Conservation (phyloP, 225 moss, liverwort and hornwort genomes). For the Polytrichum commune region DNA sequence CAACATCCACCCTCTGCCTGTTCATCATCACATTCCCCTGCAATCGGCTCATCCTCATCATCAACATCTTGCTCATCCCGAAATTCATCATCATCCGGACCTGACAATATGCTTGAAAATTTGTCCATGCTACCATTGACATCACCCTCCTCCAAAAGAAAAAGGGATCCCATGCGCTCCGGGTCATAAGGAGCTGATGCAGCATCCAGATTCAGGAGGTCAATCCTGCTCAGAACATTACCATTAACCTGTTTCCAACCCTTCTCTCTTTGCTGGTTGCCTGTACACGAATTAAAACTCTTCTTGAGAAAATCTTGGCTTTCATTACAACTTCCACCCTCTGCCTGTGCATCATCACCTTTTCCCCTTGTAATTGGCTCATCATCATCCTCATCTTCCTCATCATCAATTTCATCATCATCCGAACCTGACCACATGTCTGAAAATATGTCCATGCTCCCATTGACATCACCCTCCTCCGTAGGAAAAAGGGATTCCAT, state of each 20-base stretch:
- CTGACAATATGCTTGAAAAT: constrained; percentile 28
- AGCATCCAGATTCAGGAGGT: neutral
- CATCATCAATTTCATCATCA: constrained; percentile 15
- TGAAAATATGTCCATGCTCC: constrained; percentile 16
- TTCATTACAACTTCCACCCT: constrained; percentile 14
- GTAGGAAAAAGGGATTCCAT: neutral
- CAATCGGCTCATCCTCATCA: constrained; percentile 27
- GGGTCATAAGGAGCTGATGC: neutral
- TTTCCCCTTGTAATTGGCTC: neutral
- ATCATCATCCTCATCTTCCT: constrained; percentile 12
- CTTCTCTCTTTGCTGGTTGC: constrained; percentile 32
- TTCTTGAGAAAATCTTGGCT: constrained; percentile 39
- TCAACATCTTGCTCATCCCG: constrained; percentile 3
- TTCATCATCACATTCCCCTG: neutral
- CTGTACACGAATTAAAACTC: constrained; percentile 46
- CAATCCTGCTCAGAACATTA: neutral
- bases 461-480: constrained; percentile 2
- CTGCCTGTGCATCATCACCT: constrained; percentile 9
- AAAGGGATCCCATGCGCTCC: neutral
- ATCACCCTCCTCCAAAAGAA: neutral
- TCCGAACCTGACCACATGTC: constrained; percentile 37
- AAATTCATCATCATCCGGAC: constrained; percentile 30
- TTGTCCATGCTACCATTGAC: constrained; percentile 11
- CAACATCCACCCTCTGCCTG: constrained; percentile 9
- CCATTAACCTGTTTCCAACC: no score